Base-by-base conservation (phyloP, 78 protist species). In the Monosiga brevicollis region DNA sequence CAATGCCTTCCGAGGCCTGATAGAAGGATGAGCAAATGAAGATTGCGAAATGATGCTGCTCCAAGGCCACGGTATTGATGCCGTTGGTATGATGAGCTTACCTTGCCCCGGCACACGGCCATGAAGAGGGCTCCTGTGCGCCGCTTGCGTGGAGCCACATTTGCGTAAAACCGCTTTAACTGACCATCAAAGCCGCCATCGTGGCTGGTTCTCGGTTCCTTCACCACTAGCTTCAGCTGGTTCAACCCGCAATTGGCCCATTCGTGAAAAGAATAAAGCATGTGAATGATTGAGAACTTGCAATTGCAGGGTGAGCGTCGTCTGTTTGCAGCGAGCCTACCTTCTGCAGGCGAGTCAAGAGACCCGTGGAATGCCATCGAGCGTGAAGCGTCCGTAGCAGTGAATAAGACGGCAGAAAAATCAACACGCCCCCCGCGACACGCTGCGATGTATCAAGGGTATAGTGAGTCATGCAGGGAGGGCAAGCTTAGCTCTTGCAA, bases 71-170 rank as follows among this genome's bases (percentile, higher is more conserved):
- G 15, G 15, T 6, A 15, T 6, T 49, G 62, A 15, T 49, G 62
- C 29, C 62, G n/a, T n/a, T n/a, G n/a, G n/a, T n/a, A n/a, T n/a
- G n/a, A n/a, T 49, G 62, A 20, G 62, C 15, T 2, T 32, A 86
- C 72, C 77, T 83, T 82, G 36, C 91, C 94, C 9, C 94, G 75
- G 54, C 83, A 83, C 55, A 91, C 94, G 24, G 91, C 90, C 25
- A 88, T 43, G 9, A 91, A 29, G 25, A 82, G 20, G 40, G 91
- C 87, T 1, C 92, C 92, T 0, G 76, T 3, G 42, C 26, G 11
- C 41, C 39, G 77, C 41, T 73, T 29, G 15, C 25, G 41, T 73
- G 25, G 77, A 29, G 35, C 25, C 11, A 34, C 9, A 73, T 11
- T 15, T 73, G 20, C 35, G 77, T 24, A 73, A 26, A 73, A 73